Percentiles rank a stretch among this genome's conserved stretches.
phyloP scores from a whole-genome alignment of 169 alveolate species.

The Cyclospora cayetanensis region DNA sequence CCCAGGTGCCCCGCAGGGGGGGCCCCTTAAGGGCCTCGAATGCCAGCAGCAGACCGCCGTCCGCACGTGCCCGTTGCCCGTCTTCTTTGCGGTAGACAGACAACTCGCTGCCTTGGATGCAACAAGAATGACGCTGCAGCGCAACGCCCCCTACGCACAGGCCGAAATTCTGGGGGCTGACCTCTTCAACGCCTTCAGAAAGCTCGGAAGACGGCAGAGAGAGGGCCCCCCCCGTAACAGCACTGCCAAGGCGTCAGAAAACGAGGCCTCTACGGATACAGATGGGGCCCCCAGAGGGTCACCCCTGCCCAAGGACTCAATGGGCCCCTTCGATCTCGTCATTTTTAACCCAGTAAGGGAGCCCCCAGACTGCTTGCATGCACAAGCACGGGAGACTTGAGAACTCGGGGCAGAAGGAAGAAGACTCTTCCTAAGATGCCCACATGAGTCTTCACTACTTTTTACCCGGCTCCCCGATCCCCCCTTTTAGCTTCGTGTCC shows the following conservation, averaged over 20 bases:
- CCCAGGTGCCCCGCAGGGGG: background rate
- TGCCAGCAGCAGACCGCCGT: background rate
- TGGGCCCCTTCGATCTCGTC: background rate
- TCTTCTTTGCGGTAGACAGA: background rate
- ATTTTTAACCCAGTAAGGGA: background rate
- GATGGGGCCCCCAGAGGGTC: no score
- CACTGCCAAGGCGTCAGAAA: no score
- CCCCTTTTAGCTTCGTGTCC: no score
- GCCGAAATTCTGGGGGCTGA: background rate
- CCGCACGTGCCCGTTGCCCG: background rate
- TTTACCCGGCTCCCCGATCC: no score
- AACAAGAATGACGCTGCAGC: background rate
- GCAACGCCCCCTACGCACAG: background rate
- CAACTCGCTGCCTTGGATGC: background rate
- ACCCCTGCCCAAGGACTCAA: no score
- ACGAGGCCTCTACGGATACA: no score
- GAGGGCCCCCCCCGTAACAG: no score
- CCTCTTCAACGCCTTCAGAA: constrained; percentile 3
- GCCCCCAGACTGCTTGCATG: background rate
- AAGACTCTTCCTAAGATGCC: no score
- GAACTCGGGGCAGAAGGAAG: no score
- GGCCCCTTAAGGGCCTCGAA: background rate
- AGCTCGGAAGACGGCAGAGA: background rate
- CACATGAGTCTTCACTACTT: no score
- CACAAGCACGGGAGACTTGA: no score